phyloP scores from a whole-genome alignment of 192 early-diverging fungal genomes.

The Gamsiella multidivaricata region DNA sequence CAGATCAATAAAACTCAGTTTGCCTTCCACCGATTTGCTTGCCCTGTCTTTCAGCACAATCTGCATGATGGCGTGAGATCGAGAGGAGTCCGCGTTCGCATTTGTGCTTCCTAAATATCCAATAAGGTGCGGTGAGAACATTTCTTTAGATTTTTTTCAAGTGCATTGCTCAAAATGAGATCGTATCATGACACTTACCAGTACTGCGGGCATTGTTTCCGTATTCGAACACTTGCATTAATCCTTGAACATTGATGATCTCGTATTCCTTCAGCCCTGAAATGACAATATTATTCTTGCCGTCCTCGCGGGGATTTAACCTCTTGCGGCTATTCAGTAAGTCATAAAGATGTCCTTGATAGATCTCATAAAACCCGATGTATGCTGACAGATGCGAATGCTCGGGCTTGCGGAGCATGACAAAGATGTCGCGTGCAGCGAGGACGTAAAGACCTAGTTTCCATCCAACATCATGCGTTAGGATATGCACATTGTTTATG shows the following conservation, averaged over 20 bases:
- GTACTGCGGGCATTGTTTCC: conserved; percentile 91
- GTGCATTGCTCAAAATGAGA: no score
- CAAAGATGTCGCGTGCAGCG: conserved; percentile 93
- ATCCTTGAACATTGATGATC: conserved; percentile 83
- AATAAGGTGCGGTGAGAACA: neutral
- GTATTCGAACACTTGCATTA: conserved; percentile 95
- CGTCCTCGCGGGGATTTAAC: conserved; percentile 95
- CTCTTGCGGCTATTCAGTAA: conserved; percentile 89
- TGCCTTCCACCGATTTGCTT: conserved; percentile 62
- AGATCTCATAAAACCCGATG: conserved; percentile 97
- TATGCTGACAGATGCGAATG: conserved; percentile 81
- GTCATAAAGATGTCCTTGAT: conserved; percentile 95
- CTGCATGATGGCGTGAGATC: conserved; percentile 98
- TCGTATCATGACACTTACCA: no score
- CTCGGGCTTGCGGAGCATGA: conserved; percentile 73
- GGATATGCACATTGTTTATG: no score
- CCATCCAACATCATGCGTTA: neutral
- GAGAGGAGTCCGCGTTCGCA: conserved; percentile 94
- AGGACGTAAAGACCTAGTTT: conserved; percentile 87
- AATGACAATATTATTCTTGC: conserved; percentile 93
- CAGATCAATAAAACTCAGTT: conserved; percentile 97
- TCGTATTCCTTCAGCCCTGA: conserved; percentile 88
- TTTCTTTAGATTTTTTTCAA: neutral
- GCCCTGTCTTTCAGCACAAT: conserved; percentile 80
- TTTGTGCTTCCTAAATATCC: conserved; percentile 79